phyloP scores from a whole-genome alignment of 129 eudicot genomes.

The Saussurea involucrata region DNA sequence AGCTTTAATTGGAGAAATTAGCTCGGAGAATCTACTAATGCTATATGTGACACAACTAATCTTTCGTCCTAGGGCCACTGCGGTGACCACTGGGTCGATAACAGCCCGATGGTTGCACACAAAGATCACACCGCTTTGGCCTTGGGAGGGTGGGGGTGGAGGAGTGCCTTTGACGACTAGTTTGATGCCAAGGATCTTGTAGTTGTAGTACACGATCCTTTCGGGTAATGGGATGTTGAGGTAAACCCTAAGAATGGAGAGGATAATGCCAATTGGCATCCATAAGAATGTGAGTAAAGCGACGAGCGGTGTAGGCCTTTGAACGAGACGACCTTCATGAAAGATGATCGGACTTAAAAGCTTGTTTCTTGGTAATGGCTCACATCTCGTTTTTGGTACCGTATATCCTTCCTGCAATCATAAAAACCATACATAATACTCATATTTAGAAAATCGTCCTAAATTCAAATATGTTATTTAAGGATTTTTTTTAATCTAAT shows the following conservation, averaged over 20 bases:
- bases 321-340: conserved; percentile 87
- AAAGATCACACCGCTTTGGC: conserved; percentile 69
- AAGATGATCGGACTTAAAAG: conserved; percentile 72
- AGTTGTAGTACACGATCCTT: conserved; percentile 54
- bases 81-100: conserved; percentile 66
- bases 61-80: conserved; percentile 73
- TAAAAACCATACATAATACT: not conserved
- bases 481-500: too few species aligned
- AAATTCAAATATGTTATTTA: too few species aligned
- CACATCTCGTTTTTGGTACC: conserved; percentile 55
- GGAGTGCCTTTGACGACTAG: conserved; percentile 81
- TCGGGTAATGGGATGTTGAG: conserved; percentile 65
- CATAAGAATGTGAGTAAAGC: conserved; percentile 70
- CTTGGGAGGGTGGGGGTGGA: conserved; percentile 63
- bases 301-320: conserved; percentile 68
- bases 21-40: conserved; percentile 66
- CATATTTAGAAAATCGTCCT: not conserved
- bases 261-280: conserved; percentile 76
- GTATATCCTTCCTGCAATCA: conserved; percentile 66
- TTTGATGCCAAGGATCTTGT: conserved; percentile 66
- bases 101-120: conserved; percentile 90
- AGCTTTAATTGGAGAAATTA: conserved; percentile 73
- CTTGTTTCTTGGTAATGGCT: conserved; percentile 59
- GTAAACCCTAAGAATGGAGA: conserved; percentile 63
- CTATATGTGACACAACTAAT: conserved; percentile 84